These are phyloP conservation scores for Hyphopichia homilentoma DNA, from an alignment of 805 yeast species.

Conservation along the genomic window DNA sequence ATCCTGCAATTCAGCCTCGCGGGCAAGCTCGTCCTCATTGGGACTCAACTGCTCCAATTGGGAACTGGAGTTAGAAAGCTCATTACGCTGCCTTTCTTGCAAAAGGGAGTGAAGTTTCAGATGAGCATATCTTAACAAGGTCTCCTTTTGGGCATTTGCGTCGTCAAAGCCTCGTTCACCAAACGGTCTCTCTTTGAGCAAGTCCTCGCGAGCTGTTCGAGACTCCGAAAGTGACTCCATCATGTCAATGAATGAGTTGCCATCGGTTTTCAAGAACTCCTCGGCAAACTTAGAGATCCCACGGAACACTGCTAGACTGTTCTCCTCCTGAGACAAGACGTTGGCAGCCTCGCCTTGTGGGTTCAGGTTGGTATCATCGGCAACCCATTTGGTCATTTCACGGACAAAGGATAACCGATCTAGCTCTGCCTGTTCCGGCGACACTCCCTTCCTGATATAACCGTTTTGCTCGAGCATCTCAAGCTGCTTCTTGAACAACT, in stretches of 20 bases:
- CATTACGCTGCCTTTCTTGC: too few species aligned
- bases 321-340: background rate
- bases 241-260: constrained; percentile 72
- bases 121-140: too few species aligned
- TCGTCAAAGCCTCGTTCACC: background rate
- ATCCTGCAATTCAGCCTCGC: constrained; percentile 16
- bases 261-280: constrained; percentile 72
- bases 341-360: too few species aligned
- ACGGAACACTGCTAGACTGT: constrained; percentile 8
- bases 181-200: constrained; percentile 11
- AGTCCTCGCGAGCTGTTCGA: constrained; percentile 27
- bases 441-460: too few species aligned
- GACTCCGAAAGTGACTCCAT: constrained; percentile 71
- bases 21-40: constrained; percentile 5
- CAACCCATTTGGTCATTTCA: constrained; percentile 14
- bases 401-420: too few species aligned
- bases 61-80: background rate
- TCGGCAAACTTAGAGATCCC: constrained; percentile 56
- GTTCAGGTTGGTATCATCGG: background rate
- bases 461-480: too few species aligned
- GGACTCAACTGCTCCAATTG: background rate
- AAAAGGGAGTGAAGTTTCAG: too few species aligned
- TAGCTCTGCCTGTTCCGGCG: too few species aligned
- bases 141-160: background rate
- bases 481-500: too few species aligned